Evolutionary conservation across 176 grass and related monocot species (phyloP), one percentile per base, ranked within the genome.

Genomic region (Oryza australiensis): DNA sequence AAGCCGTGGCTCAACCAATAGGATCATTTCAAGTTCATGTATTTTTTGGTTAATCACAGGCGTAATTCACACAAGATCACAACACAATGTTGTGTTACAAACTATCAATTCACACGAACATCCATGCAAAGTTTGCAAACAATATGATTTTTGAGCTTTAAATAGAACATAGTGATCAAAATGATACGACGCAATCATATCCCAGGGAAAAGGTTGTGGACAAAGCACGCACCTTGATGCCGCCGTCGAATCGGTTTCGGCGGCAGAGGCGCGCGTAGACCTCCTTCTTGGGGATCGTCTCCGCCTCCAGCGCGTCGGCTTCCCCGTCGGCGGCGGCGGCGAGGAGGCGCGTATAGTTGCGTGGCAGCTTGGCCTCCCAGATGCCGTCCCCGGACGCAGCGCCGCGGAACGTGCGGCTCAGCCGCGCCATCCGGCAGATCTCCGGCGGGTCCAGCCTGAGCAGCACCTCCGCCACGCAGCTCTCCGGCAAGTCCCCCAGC

Each of bases 331-430:
- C 74, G 27, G 67, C 85, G 45, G 80, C 85, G 37, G 88, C 78
- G 63, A 99, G 60, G 65, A 99, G 82, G 65, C 80, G 87, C 35
- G 67, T 78, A 43, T 99, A 99, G 82, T 99, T 99, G 64, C 26
- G 81, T 20, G 96, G 96, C 68, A 99, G 81, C 91, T 99, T 99
- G 79, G 87, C 68, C 76, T 91, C 91, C 96, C 96, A 99, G 37
- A 99, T 72, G 79, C 73, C 64, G 73, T 99, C 85, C 28, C 88
- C 89, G 34, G 93, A 95, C 68, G 93, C 93, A 9, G 93, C 93
- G 74, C 84, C 80, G 4, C 68, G 82, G 82, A 99, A 99, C 29
- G 86, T 88, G 82, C 82, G 91, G 88, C 86, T 93, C 73, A 99
- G 86, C 35, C 64, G 75, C 65, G 89, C 88, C 85, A 99, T 77